Percentiles rank a stretch among this genome's conserved stretches.
phyloP scores from a whole-genome alignment of 2,329 filamentous ascomycete genomes.

The Didymella segeticola region DNA sequence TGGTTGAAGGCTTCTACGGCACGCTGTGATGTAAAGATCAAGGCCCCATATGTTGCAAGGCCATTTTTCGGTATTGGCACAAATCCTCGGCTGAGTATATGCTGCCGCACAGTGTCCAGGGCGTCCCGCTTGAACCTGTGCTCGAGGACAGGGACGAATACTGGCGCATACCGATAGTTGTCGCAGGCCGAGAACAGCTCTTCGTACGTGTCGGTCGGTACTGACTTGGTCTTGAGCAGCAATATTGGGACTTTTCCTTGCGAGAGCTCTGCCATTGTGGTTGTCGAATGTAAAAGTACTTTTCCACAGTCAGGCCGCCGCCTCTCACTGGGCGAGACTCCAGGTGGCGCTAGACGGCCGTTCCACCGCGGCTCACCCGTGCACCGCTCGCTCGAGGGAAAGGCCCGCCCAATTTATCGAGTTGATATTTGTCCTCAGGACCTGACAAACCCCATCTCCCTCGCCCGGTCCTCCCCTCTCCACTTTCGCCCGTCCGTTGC shows the following conservation, averaged over 20 bases:
- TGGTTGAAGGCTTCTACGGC: constrained; percentile 79
- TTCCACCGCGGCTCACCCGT: constrained; percentile 14
- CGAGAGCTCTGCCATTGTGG: constrained; percentile 29
- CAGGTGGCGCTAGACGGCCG: constrained; percentile 8
- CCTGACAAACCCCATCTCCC: constrained; percentile 15
- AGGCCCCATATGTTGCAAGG: constrained; percentile 67
- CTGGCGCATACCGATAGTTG: constrained; percentile 63
- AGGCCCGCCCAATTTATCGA: constrained; percentile 31
- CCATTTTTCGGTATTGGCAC: constrained; percentile 24
- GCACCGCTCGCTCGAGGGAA: constrained; percentile 16
- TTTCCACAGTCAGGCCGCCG: constrained; percentile 7
- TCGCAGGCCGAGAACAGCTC: constrained; percentile 65
- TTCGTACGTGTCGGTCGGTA: constrained; percentile 74
- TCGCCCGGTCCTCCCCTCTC: constrained; percentile 16
- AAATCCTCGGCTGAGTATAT: constrained; percentile 58
- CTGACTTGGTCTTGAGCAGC: constrained; percentile 79
- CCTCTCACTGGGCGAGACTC: constrained; percentile 12
- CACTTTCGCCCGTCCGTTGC: constrained; percentile 18
- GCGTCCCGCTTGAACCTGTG: constrained; percentile 70
- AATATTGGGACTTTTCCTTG: constrained; percentile 62
- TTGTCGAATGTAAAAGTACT: constrained; percentile 14
- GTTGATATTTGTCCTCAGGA: constrained; percentile 22
- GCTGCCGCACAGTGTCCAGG: constrained; percentile 59
- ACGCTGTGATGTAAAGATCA: constrained; percentile 84
- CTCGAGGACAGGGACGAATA: constrained; percentile 78